Evolutionary conservation across 768 basidiomycete genomes (phyloP), one percentile per base, ranked within the genome.

Genomic region (Trametes cingulata): DNA sequence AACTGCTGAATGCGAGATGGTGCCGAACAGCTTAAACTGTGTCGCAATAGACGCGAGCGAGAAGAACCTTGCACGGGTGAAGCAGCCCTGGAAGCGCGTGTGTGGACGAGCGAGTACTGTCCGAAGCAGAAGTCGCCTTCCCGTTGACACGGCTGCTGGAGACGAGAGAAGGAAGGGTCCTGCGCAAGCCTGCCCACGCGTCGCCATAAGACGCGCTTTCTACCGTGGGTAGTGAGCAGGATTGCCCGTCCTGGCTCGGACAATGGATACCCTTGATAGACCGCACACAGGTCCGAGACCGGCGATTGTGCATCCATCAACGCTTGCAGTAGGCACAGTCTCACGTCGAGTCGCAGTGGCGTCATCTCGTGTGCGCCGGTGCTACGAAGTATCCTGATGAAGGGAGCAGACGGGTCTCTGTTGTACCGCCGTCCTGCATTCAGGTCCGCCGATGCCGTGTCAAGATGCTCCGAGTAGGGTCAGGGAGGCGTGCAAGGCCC

Each of bases 21-120:
- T 49, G 48, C 60, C 60, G 60, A 61, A 61, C 40, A 61, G 59
- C 46, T 35, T 60, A 19, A 60, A 60, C 48, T 2, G 56, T 50
- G 24, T 33, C 29, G 10, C 39, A 27, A 20, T 27, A 29, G 49
- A n/a, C 45, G 58, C 43, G 20, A 8, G 45, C 43, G 49, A 36
- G 51, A 17, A 60, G 58, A 48, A 60, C 51, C 35, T 13, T 41
- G 36, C 41, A 33, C 39, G 13, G 36, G 45, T 33, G 56, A 41
- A 57, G 56, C 56, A 49, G 19, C 12, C 47, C 13, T 50, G 39
- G 56, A 57, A 57, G 56, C 46, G 46, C 46, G 17, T 8, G 6
- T n/a, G 17, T 39, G 55, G n/a, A 14, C 55, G 37, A 7, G 25
- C 27, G 13, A 19, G 42, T 9, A 17, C 27, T 43, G 42, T 33